Evolutionary conservation across 2,329 filamentous ascomycete species (phyloP), one percentile per base, ranked within the genome.

Genomic region (Venturia aucupariae): DNA sequence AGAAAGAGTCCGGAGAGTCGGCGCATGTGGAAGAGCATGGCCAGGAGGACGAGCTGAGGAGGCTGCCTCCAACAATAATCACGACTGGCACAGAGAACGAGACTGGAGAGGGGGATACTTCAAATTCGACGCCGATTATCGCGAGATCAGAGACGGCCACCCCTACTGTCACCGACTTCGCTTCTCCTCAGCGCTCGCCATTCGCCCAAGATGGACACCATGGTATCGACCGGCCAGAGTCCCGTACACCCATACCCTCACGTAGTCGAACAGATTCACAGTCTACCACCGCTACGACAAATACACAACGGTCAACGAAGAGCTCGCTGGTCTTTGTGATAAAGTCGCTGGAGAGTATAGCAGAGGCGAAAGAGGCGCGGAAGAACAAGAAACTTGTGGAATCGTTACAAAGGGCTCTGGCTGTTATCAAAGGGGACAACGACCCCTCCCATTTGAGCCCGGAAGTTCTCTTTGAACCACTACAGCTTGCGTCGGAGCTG

Each of bases 301-400:
- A 75, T 39, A 79, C 79, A 30, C 80, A 80, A 17, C 76, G 81
- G 55, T 83, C 86, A 73, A 88, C 86, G 70, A 89, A 96, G 80
- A 96, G 89, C 82, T 97, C 94, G 69, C 87, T 96, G 72, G 92
- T 97, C 71, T 99, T 99, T 75, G 91, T 99, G 71, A 87, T 95
- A 72, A 92, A 90, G 72, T 93, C 94, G 46, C 80, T 99, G 73
- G 94, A 97, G 81, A 88, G 87, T 74, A 97, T 99, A 72, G 90
- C 90, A 66, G 84, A 88, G 64, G 96, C 92, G 59, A 96, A 93
- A 78, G 93, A 99, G 79, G 92, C 92, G 62, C 85, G 89, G 75
- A 90, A 87, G 77, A 92, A 87, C 75, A 94, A 92, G 75, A 87
- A 91, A 72, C 83, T 99, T 48, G 86, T 85, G 67, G 92, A 96